These are phyloP conservation scores for Paecilomyces niveus DNA, from an alignment of 2,329 filamentous ascomycete genomes.

Conservation along the genomic window DNA sequence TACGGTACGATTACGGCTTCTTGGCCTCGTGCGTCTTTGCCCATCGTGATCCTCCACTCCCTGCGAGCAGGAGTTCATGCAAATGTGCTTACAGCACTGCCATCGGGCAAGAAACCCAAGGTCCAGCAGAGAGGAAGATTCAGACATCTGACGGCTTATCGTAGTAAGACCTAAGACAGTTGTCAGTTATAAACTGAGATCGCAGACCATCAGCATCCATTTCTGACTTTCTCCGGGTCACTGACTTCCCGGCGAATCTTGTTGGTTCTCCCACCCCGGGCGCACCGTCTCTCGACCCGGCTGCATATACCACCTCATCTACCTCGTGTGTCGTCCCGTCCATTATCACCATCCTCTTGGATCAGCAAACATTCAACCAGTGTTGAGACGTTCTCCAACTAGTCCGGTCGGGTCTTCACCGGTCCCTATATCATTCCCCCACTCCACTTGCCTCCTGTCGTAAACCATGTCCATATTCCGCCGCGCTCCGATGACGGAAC, in stretches of 20 bases:
- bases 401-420: background rate
- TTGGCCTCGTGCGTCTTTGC: background rate
- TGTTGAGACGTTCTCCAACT: background rate
- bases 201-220: background rate
- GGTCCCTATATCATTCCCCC: background rate
- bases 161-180: background rate
- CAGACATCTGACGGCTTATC: background rate
- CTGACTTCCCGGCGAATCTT: background rate
- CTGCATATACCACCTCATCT: background rate
- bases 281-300: background rate
- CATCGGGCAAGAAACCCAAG: too few relatives aligned
- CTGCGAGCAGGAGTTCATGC: too few relatives aligned
- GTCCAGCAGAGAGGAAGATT: background rate
- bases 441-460: background rate
- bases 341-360: background rate
- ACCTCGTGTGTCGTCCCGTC: background rate
- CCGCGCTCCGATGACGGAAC: constrained; percentile 12
- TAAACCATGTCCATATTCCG: constrained; percentile 13
- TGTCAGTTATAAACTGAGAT: background rate
- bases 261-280: background rate
- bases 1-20: background rate
- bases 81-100: too few relatives aligned
- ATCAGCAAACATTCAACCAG: too few relatives aligned
- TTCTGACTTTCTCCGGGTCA: background rate
- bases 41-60: too few relatives aligned